Conservation (phyloP, 2,329 filamentous ascomycete species). For the Claviceps capensis region DNA sequence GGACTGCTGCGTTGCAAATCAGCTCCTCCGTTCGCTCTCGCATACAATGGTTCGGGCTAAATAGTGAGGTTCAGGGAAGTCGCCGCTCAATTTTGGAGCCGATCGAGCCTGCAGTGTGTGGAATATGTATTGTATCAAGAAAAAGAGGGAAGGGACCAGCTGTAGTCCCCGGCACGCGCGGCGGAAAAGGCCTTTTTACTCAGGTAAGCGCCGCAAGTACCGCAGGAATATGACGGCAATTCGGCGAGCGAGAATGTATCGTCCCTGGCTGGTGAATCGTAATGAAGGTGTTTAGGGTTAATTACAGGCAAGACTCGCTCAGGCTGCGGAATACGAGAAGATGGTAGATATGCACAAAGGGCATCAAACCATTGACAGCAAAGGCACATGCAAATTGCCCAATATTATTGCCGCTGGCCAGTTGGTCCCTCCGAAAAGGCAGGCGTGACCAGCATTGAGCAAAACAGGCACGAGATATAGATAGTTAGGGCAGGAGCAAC, state of each 20-base stretch:
- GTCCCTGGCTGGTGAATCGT: background rate
- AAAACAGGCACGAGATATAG: background rate
- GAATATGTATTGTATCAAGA: background rate
- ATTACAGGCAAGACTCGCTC: conserved; percentile 3
- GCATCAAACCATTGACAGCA: background rate
- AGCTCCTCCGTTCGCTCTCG: background rate
- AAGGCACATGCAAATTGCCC: background rate
- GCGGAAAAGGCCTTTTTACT: background rate
- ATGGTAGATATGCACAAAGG: background rate
- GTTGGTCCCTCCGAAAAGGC: background rate
- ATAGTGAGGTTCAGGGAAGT: background rate
- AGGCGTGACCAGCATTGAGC: background rate
- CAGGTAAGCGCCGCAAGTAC: background rate
- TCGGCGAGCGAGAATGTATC: background rate
- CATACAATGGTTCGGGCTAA: background rate
- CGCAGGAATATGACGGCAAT: background rate
- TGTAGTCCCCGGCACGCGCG: background rate
- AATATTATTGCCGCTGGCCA: background rate
- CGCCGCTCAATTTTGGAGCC: background rate
- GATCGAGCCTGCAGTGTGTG: background rate
- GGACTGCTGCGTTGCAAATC: background rate
- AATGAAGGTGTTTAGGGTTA: background rate
- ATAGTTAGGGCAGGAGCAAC: too few relatives aligned
- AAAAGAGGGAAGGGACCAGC: background rate
- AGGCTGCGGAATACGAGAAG: conserved; percentile 4